Conservation (phyloP, 352 stramenopile genomes). For the Globisporangium middletonii region DNA sequence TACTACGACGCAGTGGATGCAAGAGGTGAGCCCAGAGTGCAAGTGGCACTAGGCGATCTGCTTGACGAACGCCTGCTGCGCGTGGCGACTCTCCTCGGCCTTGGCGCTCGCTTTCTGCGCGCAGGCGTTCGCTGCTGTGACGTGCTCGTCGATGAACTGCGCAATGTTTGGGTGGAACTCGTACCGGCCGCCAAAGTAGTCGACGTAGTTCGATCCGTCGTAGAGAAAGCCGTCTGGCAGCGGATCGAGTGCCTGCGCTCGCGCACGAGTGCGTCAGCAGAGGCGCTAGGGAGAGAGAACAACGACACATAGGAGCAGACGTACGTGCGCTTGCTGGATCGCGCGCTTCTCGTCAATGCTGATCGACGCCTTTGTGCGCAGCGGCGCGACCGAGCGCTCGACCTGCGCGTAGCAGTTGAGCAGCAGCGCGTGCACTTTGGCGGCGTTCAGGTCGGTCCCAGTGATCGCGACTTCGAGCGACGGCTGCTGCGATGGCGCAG, state of each 20-base stretch:
- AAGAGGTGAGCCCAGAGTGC: background rate
- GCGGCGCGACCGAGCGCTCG: constrained; percentile 27
- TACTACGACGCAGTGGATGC: no score
- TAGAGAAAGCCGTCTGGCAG: constrained; percentile 68
- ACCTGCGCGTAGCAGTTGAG: constrained; percentile 50
- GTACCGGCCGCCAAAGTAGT: constrained; percentile 63
- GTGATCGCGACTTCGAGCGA: constrained; percentile 45
- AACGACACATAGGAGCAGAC: constrained; percentile 4
- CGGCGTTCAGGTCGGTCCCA: constrained; percentile 27
- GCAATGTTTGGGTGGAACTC: constrained; percentile 72
- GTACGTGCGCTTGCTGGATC: constrained; percentile 64
- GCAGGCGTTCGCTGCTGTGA: constrained; percentile 37
- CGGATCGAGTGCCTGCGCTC: constrained; percentile 46
- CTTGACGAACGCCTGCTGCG: constrained; percentile 35
- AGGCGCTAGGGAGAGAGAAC: background rate
- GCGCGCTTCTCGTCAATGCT: constrained; percentile 57
- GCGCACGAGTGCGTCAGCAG: background rate
- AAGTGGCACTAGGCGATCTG: constrained; percentile 8
- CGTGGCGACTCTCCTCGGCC: constrained; percentile 42
- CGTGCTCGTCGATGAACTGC: constrained; percentile 59
- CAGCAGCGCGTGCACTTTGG: constrained; percentile 47
- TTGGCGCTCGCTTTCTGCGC: constrained; percentile 36
- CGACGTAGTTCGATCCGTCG: constrained; percentile 66
- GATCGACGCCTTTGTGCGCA: constrained; percentile 36
- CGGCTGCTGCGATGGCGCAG: background rate